Evolutionary conservation across 306 rosid genomes (phyloP).

Genomic region (Alnus rubra): DNA sequence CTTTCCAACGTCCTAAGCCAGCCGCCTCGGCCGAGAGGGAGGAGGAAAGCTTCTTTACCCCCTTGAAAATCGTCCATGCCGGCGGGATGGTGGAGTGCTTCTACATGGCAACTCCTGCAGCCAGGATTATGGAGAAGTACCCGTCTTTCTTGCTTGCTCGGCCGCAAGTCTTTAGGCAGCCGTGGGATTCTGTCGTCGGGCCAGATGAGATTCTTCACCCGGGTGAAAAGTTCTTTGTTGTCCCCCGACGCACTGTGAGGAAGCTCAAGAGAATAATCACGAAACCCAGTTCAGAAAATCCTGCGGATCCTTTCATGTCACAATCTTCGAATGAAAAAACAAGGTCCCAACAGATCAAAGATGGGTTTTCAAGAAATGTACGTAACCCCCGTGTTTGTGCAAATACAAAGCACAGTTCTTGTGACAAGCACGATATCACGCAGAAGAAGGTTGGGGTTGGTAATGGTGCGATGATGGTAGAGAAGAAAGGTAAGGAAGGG

Average conservation of each 20-base stretch:
- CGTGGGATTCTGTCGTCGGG: slow-evolving; percentile 33
- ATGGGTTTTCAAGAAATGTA: background rate
- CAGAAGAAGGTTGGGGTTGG: background rate
- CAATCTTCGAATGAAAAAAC: background rate
- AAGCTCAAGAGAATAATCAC: slow-evolving; percentile 22
- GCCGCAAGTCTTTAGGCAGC: slow-evolving; percentile 31
- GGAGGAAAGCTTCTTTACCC: background rate
- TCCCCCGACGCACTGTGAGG: slow-evolving; percentile 19
- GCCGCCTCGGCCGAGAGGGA: background rate
- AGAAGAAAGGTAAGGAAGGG: background rate
- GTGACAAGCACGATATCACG: too few species aligned
- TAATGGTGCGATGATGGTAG: background rate
- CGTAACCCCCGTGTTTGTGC: too few species aligned
- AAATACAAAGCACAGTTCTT: too few species aligned
- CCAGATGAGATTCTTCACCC: slow-evolving; percentile 32
- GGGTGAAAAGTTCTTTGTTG: slow-evolving; percentile 28
- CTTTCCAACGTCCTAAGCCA: background rate
- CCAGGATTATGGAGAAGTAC: slow-evolving; percentile 35
- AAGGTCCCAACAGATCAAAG: background rate
- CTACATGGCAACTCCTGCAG: slow-evolving; percentile 38
- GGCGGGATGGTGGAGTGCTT: slow-evolving; percentile 34
- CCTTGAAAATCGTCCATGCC: slow-evolving; percentile 31
- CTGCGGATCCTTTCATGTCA: background rate
- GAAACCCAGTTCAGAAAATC: slow-evolving; percentile 12
- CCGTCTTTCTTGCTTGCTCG: slow-evolving; percentile 30